Evolutionary conservation across 2,329 filamentous ascomycete species (phyloP).

Genomic region (Neofusicoccum ribis): DNA sequence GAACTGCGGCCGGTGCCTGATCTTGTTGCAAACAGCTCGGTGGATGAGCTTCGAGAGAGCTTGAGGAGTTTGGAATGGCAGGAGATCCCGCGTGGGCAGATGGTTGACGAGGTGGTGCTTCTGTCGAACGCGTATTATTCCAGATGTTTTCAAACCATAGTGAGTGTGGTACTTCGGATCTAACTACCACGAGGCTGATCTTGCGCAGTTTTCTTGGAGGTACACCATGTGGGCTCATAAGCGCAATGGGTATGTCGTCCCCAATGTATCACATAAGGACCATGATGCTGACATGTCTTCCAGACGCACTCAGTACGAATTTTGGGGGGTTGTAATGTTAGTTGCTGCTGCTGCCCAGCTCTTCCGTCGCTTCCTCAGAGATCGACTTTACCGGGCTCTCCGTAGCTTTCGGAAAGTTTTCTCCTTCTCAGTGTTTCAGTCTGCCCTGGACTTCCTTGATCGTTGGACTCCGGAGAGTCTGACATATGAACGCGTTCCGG

Average conservation of each 20-base stretch:
- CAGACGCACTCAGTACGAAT: neutral
- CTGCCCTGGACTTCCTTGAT: neutral
- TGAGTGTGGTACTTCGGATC: neutral
- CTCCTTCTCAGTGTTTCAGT: neutral
- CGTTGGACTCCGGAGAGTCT: neutral
- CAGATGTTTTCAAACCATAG: constrained; percentile 1
- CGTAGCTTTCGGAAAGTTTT: neutral
- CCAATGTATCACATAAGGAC: neutral
- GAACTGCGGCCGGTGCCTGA: constrained; percentile 1
- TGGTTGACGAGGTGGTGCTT: neutral
- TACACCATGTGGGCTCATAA: constrained; percentile 13
- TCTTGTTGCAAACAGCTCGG: neutral
- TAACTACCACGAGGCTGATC: neutral
- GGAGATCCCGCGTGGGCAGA: neutral
- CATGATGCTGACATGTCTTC: neutral
- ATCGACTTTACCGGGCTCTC: neutral
- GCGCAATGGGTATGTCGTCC: neutral
- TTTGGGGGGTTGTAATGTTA: neutral
- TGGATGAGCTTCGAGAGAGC: neutral
- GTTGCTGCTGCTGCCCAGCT: neutral
- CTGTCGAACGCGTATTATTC: constrained; percentile 1
- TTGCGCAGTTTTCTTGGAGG: constrained; percentile 1
- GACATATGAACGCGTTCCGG: neutral
- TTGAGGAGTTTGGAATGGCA: neutral
- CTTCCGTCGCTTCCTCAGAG: neutral